Percentiles rank a stretch among this genome's conserved stretches.
phyloP scores from a whole-genome alignment of 352 stramenopile species.

The Pythium folliculosum region DNA sequence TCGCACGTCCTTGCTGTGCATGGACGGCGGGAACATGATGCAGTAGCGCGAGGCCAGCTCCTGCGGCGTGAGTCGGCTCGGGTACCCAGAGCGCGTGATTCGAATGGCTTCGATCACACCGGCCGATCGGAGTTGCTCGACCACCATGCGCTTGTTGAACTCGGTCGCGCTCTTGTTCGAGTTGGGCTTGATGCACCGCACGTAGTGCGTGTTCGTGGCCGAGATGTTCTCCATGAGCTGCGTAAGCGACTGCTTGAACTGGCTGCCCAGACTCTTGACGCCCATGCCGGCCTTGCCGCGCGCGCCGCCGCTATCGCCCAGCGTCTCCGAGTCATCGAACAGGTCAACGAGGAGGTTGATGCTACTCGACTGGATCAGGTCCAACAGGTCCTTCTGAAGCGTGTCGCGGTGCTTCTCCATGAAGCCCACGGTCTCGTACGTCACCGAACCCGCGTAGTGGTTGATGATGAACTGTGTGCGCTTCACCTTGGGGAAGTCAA shows the following conservation, averaged over 20 bases:
- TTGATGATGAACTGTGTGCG: conserved; percentile 94
- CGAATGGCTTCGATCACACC: conserved; percentile 93
- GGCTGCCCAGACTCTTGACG: conserved; percentile 74
- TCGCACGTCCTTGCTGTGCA: conserved; percentile 78
- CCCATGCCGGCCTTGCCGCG: conserved; percentile 52
- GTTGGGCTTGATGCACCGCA: conserved; percentile 90
- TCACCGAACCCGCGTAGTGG: conserved; percentile 95
- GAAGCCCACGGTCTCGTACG: conserved; percentile 94
- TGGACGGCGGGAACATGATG: conserved; percentile 89
- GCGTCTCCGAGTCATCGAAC: conserved; percentile 65
- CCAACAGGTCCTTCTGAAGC: conserved; percentile 94
- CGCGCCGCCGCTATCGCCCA: conserved; percentile 36
- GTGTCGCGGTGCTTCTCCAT: conserved; percentile 97
- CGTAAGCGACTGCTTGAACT: conserved; percentile 84
- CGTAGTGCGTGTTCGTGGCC: conserved; percentile 84
- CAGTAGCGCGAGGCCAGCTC: conserved; percentile 83
- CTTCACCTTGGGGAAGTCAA: conserved; percentile 88
- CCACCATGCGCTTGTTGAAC: conserved; percentile 91
- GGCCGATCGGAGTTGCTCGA: conserved; percentile 89
- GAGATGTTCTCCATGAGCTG: conserved; percentile 89
- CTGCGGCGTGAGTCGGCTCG: conserved; percentile 88
- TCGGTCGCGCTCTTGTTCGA: conserved; percentile 83
- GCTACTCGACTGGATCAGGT: conserved; percentile 80
- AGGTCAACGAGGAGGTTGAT: conserved; percentile 67
- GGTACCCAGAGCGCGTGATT: conserved; percentile 90